Evolutionary conservation across 2,329 filamentous ascomycete species (phyloP).

Genomic region (Microdochium trichocladiopsis): DNA sequence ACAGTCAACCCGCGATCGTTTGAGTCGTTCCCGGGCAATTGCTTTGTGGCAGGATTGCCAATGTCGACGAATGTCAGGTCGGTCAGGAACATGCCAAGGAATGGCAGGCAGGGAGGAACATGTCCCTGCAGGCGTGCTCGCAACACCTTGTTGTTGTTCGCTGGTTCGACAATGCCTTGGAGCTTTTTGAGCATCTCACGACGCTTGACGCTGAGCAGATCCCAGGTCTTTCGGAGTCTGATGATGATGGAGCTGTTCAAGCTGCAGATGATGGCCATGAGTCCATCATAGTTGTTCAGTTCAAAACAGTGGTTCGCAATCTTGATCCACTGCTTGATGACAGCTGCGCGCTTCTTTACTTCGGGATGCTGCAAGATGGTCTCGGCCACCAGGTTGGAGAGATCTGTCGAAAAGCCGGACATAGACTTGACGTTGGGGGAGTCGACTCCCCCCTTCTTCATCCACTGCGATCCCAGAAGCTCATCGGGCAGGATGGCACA

Average conservation of each 20-base stretch:
- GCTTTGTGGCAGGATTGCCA: conserved; percentile 81
- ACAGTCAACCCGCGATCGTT: conserved; percentile 66
- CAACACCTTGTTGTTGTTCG: conserved; percentile 84
- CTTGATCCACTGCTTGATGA: conserved; percentile 99
- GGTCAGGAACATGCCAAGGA: conserved; percentile 92
- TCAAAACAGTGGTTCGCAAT: conserved; percentile 80
- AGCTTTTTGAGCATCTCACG: conserved; percentile 73
- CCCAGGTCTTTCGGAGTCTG: conserved; percentile 87
- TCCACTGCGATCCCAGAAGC: conserved; percentile 87
- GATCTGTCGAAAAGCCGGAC: conserved; percentile 84
- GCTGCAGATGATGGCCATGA: conserved; percentile 96
- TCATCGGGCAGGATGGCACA: conserved; percentile 90
- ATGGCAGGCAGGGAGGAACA: conserved; percentile 86
- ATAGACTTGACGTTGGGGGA: conserved; percentile 90
- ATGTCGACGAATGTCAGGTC: conserved; percentile 95
- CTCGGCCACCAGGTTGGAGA: conserved; percentile 88
- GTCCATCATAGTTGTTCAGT: conserved; percentile 88
- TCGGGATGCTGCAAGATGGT: conserved; percentile 86
- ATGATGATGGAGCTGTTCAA: conserved; percentile 87
- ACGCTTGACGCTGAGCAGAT: conserved; percentile 75
- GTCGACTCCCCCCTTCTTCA: conserved; percentile 72
- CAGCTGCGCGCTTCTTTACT: conserved; percentile 79
- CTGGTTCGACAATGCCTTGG: conserved; percentile 79
- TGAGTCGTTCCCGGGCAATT: conserved; percentile 50
- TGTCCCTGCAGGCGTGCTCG: conserved; percentile 78